phyloP scores from a whole-genome alignment of 805 yeast genomes.

The Spathaspora gorwiae region DNA sequence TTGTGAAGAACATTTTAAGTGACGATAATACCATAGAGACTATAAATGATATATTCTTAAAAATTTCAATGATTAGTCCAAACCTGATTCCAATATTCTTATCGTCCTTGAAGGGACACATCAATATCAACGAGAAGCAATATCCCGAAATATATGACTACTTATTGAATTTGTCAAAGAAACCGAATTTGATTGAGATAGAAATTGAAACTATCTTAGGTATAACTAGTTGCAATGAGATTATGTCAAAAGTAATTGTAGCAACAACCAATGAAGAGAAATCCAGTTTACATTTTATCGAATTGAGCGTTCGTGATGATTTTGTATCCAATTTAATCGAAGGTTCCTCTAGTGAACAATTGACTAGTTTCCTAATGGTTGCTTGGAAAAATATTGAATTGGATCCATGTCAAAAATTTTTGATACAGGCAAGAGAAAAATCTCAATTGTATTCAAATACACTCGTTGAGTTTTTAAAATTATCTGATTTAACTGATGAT shows the following conservation, averaged over 20 bases:
- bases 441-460: conserved; percentile 7
- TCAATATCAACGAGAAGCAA: conserved; percentile 8
- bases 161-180: conserved; percentile 26
- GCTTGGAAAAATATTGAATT: conserved; percentile 13
- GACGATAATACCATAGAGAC: conserved; percentile 17
- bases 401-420: conserved; percentile 9
- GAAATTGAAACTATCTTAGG: background rate
- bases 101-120: conserved; percentile 6
- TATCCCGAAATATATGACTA: conserved; percentile 24
- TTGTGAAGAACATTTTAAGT: conserved; percentile 19
- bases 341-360: background rate
- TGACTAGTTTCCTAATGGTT: conserved; percentile 2
- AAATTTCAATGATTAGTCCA: conserved; percentile 17
- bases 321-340: background rate
- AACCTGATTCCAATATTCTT: background rate
- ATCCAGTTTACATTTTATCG: background rate
- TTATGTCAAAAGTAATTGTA: background rate
- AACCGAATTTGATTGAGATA: conserved; percentile 12
- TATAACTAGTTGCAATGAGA: background rate
- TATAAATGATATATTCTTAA: conserved; percentile 31
- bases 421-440: background rate
- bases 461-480: conserved; percentile 10
- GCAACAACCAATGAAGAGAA: conserved; percentile 3
- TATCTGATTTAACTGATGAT: conserved; percentile 6
- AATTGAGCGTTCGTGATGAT: conserved; percentile 1